These are phyloP conservation scores for Cryptococcus sp. DNA, from an alignment of 1,284 basidiomycete genomes.

Conservation along the genomic window DNA sequence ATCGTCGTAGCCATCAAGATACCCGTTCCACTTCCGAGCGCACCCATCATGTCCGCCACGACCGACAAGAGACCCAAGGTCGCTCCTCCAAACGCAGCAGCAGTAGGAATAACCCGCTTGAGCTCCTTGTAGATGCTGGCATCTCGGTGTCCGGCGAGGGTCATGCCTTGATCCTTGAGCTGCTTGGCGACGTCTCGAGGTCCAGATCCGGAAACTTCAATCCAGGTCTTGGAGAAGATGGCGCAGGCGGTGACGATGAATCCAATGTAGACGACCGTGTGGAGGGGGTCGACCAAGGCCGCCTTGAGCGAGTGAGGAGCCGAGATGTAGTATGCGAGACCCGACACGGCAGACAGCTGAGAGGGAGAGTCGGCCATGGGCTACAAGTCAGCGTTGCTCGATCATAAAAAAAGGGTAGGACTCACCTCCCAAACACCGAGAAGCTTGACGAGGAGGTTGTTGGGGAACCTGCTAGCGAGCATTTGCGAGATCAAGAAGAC, in stretches of 20 bases:
- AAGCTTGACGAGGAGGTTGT: conserved; percentile 81
- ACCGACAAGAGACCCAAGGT: conserved; percentile 92
- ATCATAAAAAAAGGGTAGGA: conserved; percentile 1
- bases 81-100: conserved; percentile 93
- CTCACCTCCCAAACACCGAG: conserved; percentile 94
- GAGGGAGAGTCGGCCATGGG: conserved; percentile 80
- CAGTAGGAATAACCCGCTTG: conserved; percentile 94
- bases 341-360: conserved; percentile 85
- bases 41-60: conserved; percentile 91
- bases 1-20: conserved; percentile 97
- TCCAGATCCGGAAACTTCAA: conserved; percentile 93
- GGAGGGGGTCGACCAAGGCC: conserved; percentile 85
- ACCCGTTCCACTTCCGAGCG: conserved; percentile 93
- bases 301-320: conserved; percentile 86
- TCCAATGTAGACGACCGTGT: conserved; percentile 82
- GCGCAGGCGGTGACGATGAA: conserved; percentile 95
- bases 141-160: conserved; percentile 96
- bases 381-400: conserved; percentile 45
- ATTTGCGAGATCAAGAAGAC: conserved; percentile 96
- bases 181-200: conserved; percentile 96
- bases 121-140: conserved; percentile 99
- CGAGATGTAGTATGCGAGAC: conserved; percentile 96
- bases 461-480: conserved; percentile 84
- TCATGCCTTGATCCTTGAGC: conserved; percentile 98
- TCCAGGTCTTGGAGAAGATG: conserved; percentile 98